phyloP scores from a whole-genome alignment of 2,329 filamentous ascomycete genomes.

The Knufia fluminis region DNA sequence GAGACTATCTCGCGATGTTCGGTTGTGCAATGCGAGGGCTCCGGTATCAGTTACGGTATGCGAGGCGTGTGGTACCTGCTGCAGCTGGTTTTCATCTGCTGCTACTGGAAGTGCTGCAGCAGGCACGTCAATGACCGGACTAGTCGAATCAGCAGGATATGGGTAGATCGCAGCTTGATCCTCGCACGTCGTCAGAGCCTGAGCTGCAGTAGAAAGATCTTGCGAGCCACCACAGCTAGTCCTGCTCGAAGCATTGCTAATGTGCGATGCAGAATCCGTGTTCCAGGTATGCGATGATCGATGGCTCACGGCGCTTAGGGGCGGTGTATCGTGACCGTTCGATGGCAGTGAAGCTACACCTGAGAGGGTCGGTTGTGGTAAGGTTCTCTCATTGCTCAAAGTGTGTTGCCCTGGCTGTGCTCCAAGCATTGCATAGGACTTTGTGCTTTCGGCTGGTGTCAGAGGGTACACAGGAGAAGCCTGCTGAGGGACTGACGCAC shows the following conservation, averaged over 20 bases:
- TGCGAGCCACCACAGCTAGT: slow-evolving; percentile 9
- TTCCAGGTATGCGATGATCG: slow-evolving; percentile 10
- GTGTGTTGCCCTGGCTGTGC: slow-evolving; percentile 3
- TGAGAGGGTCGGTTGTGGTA: background rate
- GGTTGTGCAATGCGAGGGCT: background rate
- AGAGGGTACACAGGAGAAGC: slow-evolving; percentile 4
- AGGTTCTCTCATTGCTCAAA: slow-evolving; percentile 6
- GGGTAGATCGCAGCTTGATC: slow-evolving; percentile 5
- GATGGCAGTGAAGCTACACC: background rate
- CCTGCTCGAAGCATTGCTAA: slow-evolving; percentile 10
- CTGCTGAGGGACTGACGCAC: slow-evolving; percentile 4
- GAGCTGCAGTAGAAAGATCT: background rate
- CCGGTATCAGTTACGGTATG: background rate
- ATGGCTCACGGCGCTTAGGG: slow-evolving; percentile 9
- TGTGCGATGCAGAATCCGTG: slow-evolving; percentile 8
- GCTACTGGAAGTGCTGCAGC: slow-evolving; percentile 3
- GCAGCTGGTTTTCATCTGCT: background rate
- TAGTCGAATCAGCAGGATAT: slow-evolving; percentile 1
- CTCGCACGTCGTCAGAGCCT: slow-evolving; percentile 5
- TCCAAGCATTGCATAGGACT: background rate
- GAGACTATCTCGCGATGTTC: background rate
- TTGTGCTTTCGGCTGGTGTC: slow-evolving; percentile 8
- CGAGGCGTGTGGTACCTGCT: background rate
- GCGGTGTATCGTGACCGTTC: slow-evolving; percentile 7
- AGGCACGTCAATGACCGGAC: slow-evolving; percentile 2